These are phyloP conservation scores for Myriosclerotinia curreyana DNA, from an alignment of 2,329 filamentous ascomycete species.

Conservation along the genomic window DNA sequence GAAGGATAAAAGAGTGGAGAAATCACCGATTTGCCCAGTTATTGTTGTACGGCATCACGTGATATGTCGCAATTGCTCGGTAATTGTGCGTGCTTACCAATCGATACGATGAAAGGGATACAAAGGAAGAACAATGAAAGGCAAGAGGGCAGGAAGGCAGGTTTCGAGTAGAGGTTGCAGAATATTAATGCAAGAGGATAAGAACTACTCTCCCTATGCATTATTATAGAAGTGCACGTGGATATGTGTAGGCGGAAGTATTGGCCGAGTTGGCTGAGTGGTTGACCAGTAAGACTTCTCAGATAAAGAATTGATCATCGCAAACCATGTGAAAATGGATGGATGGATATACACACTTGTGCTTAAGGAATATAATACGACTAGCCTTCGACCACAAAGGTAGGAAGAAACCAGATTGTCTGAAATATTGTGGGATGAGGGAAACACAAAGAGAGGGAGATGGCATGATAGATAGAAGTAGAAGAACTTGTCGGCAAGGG, in stretches of 20 bases:
- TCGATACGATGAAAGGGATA: background rate
- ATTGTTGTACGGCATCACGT: constrained; percentile 30
- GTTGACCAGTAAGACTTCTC: constrained; percentile 11
- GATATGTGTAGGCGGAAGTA: constrained; percentile 3
- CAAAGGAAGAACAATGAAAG: constrained; percentile 1
- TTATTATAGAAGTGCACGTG: constrained; percentile 6
- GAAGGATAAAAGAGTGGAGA: constrained; percentile 15
- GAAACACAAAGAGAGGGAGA: background rate
- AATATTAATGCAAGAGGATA: constrained; percentile 17
- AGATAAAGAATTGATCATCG: constrained; percentile 7
- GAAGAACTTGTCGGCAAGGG: background rate
- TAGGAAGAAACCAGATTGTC: background rate
- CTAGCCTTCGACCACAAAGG: background rate
- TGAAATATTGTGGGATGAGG: background rate
- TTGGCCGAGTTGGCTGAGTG: background rate
- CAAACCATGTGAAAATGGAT: constrained; percentile 6
- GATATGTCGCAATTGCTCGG: constrained; percentile 33
- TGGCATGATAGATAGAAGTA: constrained; percentile 1
- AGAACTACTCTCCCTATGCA: constrained; percentile 13
- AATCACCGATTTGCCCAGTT: background rate
- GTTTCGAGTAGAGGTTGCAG: background rate
- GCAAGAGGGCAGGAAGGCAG: background rate
- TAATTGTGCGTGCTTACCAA: constrained; percentile 23
- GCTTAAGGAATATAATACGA: background rate
- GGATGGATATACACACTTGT: constrained; percentile 16